Evolutionary conservation across 2,329 filamentous ascomycete genomes (phyloP).

Genomic region (Alternaria sp.): DNA sequence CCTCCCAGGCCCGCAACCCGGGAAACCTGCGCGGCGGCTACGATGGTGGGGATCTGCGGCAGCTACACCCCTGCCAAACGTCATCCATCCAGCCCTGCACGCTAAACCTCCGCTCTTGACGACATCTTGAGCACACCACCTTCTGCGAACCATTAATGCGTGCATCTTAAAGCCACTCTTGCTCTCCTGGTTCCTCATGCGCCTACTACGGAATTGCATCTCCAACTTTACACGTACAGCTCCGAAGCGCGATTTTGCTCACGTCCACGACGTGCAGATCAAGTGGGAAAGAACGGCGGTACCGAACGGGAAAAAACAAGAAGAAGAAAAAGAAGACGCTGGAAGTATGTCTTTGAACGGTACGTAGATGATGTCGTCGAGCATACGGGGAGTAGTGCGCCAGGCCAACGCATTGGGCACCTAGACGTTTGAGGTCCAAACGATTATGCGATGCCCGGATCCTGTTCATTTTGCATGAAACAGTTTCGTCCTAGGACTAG

Average conservation of each 20-base stretch:
- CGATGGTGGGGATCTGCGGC: slow-evolving; percentile 17
- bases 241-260: slow-evolving; percentile 34
- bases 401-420: not conserved
- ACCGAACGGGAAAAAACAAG: slow-evolving; percentile 5
- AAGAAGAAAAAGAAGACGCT: slow-evolving; percentile 10
- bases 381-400: no score
- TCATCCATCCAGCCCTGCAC: slow-evolving; percentile 26
- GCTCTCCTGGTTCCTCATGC: slow-evolving; percentile 1
- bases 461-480: slow-evolving; percentile 18
- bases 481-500: slow-evolving; percentile 4
- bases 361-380: slow-evolving; percentile 6
- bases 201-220: slow-evolving; percentile 11
- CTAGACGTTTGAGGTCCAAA: not conserved
- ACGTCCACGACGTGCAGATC: slow-evolving; percentile 42
- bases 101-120: slow-evolving; percentile 20
- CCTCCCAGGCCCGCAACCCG: slow-evolving; percentile 6
- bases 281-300: slow-evolving; percentile 12
- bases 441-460: not conserved
- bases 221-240: slow-evolving; percentile 5
- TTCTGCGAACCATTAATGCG: not conserved
- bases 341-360: slow-evolving; percentile 23
- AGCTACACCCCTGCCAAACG: slow-evolving; percentile 24
- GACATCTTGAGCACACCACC: slow-evolving; percentile 23
- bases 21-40: slow-evolving; percentile 6
- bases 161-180: not conserved